Conservation (phyloP, 179 eudicot species). For the Beta corolliflora region DNA sequence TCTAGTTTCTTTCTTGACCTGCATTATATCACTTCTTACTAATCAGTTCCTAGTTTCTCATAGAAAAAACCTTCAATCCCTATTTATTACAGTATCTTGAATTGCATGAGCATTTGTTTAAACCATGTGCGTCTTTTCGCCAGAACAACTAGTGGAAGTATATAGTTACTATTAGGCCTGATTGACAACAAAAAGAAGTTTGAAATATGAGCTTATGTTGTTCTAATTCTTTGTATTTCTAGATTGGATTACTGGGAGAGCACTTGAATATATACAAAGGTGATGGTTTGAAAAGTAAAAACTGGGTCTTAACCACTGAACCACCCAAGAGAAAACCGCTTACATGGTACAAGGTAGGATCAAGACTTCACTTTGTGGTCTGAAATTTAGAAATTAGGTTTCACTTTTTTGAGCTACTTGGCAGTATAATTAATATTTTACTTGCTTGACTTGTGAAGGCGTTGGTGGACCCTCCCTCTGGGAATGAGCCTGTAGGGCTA, state of each 20-base stretch:
- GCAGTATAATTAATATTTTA: not conserved
- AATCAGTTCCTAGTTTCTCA: not conserved
- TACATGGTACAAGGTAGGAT: slow-evolving; percentile 94
- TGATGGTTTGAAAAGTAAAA: slow-evolving; percentile 45
- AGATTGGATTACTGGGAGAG: slow-evolving; percentile 93
- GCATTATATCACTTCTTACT: not conserved
- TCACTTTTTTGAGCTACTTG: not conserved
- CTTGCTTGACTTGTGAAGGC: slow-evolving; percentile 50
- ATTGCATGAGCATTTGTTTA: not conserved
- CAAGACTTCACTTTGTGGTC: slow-evolving; percentile 7
- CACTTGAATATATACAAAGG: slow-evolving; percentile 55
- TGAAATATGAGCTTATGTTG: slow-evolving; percentile 5
- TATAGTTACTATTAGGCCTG: not conserved
- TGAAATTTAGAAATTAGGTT: slow-evolving; percentile 9
- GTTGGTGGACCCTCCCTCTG: slow-evolving; percentile 83
- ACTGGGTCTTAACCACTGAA: slow-evolving; percentile 57
- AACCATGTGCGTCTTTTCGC: too few species aligned
- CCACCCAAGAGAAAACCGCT: slow-evolving; percentile 77
- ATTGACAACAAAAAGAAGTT: not conserved
- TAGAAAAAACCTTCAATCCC: not conserved
- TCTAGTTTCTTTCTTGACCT: slow-evolving; percentile 15
- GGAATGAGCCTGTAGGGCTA: slow-evolving; percentile 81
- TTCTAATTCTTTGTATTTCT: slow-evolving; percentile 9
- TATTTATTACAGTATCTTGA: not conserved
- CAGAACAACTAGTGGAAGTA: not conserved